These are phyloP conservation scores for Petasospora rhodanensis DNA, from an alignment of 1,139 yeast species.

Conservation along the genomic window DNA sequence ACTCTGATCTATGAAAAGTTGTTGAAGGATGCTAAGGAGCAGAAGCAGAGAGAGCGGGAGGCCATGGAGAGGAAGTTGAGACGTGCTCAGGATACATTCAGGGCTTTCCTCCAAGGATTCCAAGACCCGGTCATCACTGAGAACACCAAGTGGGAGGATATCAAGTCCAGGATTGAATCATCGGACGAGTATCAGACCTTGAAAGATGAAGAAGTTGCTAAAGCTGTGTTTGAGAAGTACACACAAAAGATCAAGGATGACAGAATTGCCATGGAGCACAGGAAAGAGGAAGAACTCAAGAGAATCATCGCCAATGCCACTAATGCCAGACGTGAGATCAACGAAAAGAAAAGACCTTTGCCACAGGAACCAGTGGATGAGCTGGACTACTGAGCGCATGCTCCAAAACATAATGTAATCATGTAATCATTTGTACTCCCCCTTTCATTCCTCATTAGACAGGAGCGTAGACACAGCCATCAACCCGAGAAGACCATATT, in stretches of 20 bases:
- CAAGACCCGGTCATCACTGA: constrained; percentile 41
- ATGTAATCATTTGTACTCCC: constrained; percentile 2
- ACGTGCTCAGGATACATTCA: constrained; percentile 35
- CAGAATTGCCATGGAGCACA: no score
- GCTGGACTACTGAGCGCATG: constrained; percentile 16
- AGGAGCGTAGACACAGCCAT: constrained; percentile 57
- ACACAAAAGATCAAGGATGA: constrained; percentile 20
- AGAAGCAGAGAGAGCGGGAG: constrained; percentile 30
- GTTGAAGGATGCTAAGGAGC: constrained; percentile 26
- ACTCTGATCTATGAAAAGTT: constrained; percentile 28
- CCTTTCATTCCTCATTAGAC: constrained; percentile 38
- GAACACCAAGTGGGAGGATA: constrained; percentile 55
- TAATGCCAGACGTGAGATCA: constrained; percentile 15
- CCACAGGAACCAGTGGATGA: constrained; percentile 21
- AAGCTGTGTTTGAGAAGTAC: constrained; percentile 28
- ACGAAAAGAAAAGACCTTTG: constrained; percentile 18
- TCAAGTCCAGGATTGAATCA: constrained; percentile 32
- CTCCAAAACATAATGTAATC: not conserved
- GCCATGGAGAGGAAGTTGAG: constrained; percentile 32
- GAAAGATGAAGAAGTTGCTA: constrained; percentile 30
- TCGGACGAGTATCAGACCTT: constrained; percentile 34
- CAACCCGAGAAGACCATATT: constrained; percentile 63
- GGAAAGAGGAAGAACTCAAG: constrained; percentile 18
- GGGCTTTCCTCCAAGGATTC: constrained; percentile 32
- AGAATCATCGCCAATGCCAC: constrained; percentile 14